These are phyloP conservation scores for Metroxylon sagu DNA, from an alignment of 176 grass and related monocot species.

Conservation along the genomic window DNA sequence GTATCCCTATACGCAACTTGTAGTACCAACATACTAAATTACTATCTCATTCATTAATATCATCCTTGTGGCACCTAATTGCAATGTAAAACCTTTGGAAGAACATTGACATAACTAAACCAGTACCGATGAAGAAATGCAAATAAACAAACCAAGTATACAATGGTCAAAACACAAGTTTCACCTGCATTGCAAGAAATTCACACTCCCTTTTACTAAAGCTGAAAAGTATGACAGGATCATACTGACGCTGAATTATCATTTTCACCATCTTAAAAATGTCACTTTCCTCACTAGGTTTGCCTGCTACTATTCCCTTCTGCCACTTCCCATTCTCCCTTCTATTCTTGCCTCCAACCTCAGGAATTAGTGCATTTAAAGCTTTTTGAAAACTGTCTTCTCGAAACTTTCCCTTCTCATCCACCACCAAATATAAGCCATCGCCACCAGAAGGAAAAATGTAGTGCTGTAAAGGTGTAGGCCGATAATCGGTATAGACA, in stretches of 20 bases:
- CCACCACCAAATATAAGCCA: slow-evolving; percentile 86
- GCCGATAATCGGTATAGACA: slow-evolving; percentile 92
- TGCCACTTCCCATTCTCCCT: slow-evolving; percentile 66
- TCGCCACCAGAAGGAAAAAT: slow-evolving; percentile 90
- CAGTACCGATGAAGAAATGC: no score
- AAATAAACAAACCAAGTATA: no score
- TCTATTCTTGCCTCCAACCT: slow-evolving; percentile 41
- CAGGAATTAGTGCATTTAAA: slow-evolving; percentile 78
- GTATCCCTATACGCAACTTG: no score
- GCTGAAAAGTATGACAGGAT: slow-evolving; percentile 91
- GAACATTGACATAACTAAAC: no score
- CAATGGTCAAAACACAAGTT: background rate
- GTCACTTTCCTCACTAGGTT: slow-evolving; percentile 71
- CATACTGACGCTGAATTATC: slow-evolving; percentile 97
- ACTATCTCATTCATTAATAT: no score
- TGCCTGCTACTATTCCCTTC: slow-evolving; percentile 49
- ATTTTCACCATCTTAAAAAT: slow-evolving; percentile 99
- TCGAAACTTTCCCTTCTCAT: slow-evolving; percentile 94
- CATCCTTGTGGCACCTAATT: no score
- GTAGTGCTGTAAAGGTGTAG: slow-evolving; percentile 94
- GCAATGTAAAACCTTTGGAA: no score
- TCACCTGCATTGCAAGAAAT: slow-evolving; percentile 93
- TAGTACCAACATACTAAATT: no score
- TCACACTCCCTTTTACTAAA: slow-evolving; percentile 98
- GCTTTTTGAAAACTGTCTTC: slow-evolving; percentile 97